Conservation (phyloP, 139 green algal genomes). For the Bryopsis sp. region DNA sequence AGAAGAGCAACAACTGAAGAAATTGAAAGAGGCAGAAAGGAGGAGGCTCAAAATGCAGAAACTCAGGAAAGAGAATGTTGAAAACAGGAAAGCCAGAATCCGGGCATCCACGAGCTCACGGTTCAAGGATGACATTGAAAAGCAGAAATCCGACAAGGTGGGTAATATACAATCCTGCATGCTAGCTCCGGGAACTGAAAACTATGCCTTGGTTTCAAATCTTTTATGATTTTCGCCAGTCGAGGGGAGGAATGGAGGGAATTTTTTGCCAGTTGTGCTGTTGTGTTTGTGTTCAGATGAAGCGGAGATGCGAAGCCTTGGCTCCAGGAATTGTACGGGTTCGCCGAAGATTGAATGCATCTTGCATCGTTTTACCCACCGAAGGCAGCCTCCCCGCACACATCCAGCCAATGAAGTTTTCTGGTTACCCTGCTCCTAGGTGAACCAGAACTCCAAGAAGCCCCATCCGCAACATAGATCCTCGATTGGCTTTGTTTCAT, state of each 20-base stretch:
- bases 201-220: neutral
- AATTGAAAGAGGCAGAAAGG: constrained; percentile 14
- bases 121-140: constrained; percentile 16
- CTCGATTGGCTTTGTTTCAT: neutral
- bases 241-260: too few species aligned
- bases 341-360: neutral
- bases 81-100: constrained; percentile 20
- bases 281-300: constrained; percentile 11
- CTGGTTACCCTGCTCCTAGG: constrained; percentile 3
- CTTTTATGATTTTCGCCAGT: too few species aligned
- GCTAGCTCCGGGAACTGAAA: neutral
- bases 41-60: constrained; percentile 9
- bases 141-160: neutral
- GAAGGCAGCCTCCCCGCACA: neutral
- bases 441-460: neutral
- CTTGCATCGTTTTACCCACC: neutral
- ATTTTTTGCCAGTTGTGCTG: too few species aligned
- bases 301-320: neutral
- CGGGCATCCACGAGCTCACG: constrained; percentile 13
- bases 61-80: constrained; percentile 5
- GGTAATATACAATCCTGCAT: neutral
- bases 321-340: neutral
- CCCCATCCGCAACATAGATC: neutral
- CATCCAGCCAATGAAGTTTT: constrained; percentile 10
- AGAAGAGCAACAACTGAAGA: constrained; percentile 20